phyloP scores from a whole-genome alignment of 768 basidiomycete species.

The Mycena albidolilacea region DNA sequence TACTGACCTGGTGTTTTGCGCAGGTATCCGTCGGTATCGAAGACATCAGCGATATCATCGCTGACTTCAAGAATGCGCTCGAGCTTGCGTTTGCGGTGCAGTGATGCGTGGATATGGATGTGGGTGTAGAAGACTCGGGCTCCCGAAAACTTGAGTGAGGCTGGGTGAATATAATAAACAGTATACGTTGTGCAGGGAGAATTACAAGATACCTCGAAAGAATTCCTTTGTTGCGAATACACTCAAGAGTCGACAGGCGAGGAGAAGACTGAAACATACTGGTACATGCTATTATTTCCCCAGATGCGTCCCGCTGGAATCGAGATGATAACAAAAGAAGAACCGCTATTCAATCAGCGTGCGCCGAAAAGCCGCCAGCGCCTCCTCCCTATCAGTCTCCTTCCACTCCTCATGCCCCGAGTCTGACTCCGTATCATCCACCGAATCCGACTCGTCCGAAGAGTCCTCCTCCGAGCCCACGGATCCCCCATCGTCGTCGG shows the following conservation, averaged over 20 bases:
- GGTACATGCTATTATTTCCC: too few species aligned
- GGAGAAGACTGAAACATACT: too few species aligned
- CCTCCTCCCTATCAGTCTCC: neutral
- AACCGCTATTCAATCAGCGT: neutral
- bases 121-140: too few species aligned
- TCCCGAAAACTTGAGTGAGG: too few species aligned
- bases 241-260: too few species aligned
- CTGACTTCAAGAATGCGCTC: conserved; percentile 24
- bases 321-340: neutral
- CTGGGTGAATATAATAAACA: too few species aligned
- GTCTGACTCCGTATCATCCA: neutral
- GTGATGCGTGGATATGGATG: neutral
- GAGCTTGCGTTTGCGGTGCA: conserved; percentile 15
- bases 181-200: too few species aligned
- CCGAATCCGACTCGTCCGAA: neutral
- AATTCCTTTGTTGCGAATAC: too few species aligned
- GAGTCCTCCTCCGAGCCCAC: neutral
- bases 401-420: neutral
- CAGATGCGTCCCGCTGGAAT: too few species aligned
- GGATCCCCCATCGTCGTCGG: neutral
- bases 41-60: conserved; percentile 27
- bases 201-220: too few species aligned
- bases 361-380: neutral
- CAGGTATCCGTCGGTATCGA: conserved; percentile 32
- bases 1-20: neutral